phyloP scores from a whole-genome alignment of 768 basidiomycete genomes.

The Suillus ampliporus region DNA sequence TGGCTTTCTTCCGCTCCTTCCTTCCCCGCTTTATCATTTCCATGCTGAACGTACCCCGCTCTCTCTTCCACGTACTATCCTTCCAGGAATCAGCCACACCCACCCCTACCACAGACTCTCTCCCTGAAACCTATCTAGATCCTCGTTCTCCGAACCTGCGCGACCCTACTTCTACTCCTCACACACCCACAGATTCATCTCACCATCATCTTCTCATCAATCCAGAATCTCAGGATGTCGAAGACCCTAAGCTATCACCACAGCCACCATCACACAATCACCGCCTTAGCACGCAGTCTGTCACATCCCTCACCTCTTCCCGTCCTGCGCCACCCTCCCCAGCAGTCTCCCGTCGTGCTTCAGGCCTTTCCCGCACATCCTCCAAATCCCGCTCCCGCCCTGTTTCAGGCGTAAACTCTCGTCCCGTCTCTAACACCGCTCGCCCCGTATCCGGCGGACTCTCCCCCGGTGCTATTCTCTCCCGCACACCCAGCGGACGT shows the following conservation, averaged over 20 bases:
- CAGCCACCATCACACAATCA: slow-evolving; percentile 12
- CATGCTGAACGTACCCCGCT: slow-evolving; percentile 36
- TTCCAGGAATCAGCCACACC: slow-evolving; percentile 28
- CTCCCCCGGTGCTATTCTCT: slow-evolving; percentile 7
- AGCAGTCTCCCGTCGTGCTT: slow-evolving; percentile 50
- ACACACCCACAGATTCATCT: slow-evolving; percentile 22
- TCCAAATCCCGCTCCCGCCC: slow-evolving; percentile 27
- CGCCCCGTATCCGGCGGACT: slow-evolving; percentile 21
- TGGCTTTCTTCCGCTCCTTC: slow-evolving; percentile 31
- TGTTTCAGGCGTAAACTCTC: slow-evolving; percentile 28
- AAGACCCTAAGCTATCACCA: not conserved
- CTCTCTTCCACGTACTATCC: slow-evolving; percentile 30
- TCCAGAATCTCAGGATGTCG: slow-evolving; percentile 7
- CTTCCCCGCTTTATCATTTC: slow-evolving; percentile 31
- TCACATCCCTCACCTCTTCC: slow-evolving; percentile 47
- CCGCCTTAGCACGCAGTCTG: slow-evolving; percentile 31
- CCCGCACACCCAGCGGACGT: slow-evolving; percentile 24
- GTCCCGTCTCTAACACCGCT: slow-evolving; percentile 21
- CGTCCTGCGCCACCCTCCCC: slow-evolving; percentile 70
- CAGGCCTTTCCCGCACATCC: slow-evolving; percentile 35
- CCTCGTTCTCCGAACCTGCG: slow-evolving; percentile 44
- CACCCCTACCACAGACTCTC: slow-evolving; percentile 11
- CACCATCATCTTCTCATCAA: slow-evolving; percentile 33
- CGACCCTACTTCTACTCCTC: slow-evolving; percentile 42
- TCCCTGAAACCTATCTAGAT: slow-evolving; percentile 25